Base-by-base conservation (phyloP, 306 rosid genomes). In the Quercus agrifolia region DNA sequence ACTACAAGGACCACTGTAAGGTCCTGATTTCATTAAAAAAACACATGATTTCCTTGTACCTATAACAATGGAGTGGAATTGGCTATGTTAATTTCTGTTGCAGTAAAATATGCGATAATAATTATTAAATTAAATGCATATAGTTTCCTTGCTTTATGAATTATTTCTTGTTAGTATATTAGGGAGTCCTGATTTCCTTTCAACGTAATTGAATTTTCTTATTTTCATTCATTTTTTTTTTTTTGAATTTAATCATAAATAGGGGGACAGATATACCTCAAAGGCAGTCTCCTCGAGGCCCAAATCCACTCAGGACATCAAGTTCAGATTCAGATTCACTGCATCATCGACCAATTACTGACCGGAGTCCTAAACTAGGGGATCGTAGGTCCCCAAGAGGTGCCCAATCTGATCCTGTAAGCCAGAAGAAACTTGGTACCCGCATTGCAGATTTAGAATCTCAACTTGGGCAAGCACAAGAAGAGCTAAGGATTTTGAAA, bases 401-500 rank as follows among this genome's bases (percentile, higher is more conserved):
- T 20, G 17, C 88, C 72, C 97, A 88, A 56, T 79, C 92, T 6
- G 97, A 91, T 69, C 68, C 93, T 23, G 35, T 87, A 2, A 90
- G 79, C 61, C 98, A 91, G 85, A 93, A 90, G 86, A 93, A 93
- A 85, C 89, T 93, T 68, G 98, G 98, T 71, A 93, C 97, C 68
- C 93, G 97, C 61, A 88, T 93, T 68, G 94, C 98, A 35, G 94
- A 91, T 80, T 83, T 93, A 81, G 98, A 93, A 81, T 90, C 93
- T 21, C 97, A 93, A 82, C 97, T 93, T 61, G 94, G 94, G 35
- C 97, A 93, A 70, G 98, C 98, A 41, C 98, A 93, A 41, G 83
- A 81, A 70, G 98, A 93, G 78, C 74, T 93, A 77, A 86, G 78
- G 81, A 61, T 52, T 58, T 59, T 93, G 27, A 93, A 93, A 84